A percentile compares a stretch with the other conserved stretches of the same genome.
phyloP scores from a whole-genome alignment of 805 yeast genomes.

The Metschnikowia bowlesiae region DNA sequence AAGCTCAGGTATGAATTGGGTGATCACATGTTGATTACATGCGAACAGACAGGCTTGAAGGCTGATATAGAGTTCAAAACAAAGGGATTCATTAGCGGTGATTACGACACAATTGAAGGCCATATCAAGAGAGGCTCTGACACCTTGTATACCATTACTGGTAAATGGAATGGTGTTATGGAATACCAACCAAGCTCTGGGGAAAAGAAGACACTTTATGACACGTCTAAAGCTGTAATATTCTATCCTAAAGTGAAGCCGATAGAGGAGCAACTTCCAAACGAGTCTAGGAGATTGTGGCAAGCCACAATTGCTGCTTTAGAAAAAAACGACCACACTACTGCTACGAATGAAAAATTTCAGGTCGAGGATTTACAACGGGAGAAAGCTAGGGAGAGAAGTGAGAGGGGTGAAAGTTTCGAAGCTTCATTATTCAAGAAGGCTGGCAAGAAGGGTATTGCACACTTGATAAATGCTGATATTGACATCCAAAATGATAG shows the following conservation, averaged over 20 bases:
- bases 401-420: conserved; percentile 74
- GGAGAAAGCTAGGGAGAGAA: conserved; percentile 50
- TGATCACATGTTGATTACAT: conserved; percentile 77
- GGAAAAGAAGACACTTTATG: conserved; percentile 39
- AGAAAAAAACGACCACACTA: conserved; percentile 69
- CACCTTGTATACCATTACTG: conserved; percentile 61
- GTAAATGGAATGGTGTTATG: conserved; percentile 92
- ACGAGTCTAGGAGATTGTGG: conserved; percentile 85
- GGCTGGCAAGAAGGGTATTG: not conserved
- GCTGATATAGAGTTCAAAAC: conserved; percentile 92
- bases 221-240: conserved; percentile 49
- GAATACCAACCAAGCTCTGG: conserved; percentile 52
- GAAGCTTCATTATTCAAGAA: conserved; percentile 67
- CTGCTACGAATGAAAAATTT: conserved; percentile 85
- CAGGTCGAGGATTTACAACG: conserved; percentile 88
- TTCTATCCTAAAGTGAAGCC: conserved; percentile 71
- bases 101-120: conserved; percentile 87
- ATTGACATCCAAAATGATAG: conserved; percentile 3
- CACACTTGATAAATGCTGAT: not conserved
- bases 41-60: conserved; percentile 51
- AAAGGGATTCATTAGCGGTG: conserved; percentile 89
- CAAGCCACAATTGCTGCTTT: conserved; percentile 74
- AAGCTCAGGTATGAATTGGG: conserved; percentile 87
- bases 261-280: conserved; percentile 68
- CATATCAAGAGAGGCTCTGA: conserved; percentile 45